phyloP scores from a whole-genome alignment of 1,139 yeast genomes.

The Candida gigantensis region DNA sequence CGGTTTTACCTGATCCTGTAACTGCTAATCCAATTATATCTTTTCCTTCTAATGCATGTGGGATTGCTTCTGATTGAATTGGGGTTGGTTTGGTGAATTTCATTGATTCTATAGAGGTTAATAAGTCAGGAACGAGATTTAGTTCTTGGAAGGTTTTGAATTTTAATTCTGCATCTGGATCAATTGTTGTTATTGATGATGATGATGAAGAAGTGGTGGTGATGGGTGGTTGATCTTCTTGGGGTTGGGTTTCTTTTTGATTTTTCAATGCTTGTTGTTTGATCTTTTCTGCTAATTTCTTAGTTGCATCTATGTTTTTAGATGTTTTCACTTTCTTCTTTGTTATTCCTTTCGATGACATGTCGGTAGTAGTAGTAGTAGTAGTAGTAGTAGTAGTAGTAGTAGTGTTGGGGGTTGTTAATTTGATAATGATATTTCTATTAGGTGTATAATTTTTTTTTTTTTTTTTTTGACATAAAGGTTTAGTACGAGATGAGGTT shows the following conservation, averaged over 20 bases:
- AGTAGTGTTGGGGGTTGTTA: background rate
- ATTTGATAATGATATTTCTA: too few relatives aligned
- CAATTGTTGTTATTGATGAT: conserved; percentile 17
- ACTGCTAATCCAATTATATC: conserved; percentile 83
- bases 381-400: background rate
- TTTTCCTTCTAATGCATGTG: conserved; percentile 84
- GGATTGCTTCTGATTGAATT: conserved; percentile 88
- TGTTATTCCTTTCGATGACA: conserved; percentile 16
- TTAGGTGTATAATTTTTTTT: conserved; percentile 2
- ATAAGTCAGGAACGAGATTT: conserved; percentile 73
- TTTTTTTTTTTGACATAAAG: conserved; percentile 5
- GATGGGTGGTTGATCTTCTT: conserved; percentile 12
- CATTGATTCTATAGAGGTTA: conserved; percentile 74
- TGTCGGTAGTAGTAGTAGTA: background rate
- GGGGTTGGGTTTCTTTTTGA: conserved; percentile 18
- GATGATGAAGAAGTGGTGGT: background rate
- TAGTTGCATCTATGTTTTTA: conserved; percentile 26
- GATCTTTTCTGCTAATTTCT: conserved; percentile 49
- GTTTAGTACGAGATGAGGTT: conserved; percentile 12
- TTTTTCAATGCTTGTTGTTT: conserved; percentile 52
- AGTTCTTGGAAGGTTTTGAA: conserved; percentile 50
- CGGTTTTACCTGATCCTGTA: conserved; percentile 85
- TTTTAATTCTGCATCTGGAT: conserved; percentile 27
- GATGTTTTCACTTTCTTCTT: conserved; percentile 17
- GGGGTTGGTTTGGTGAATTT: conserved; percentile 79